Evolutionary conservation across 1,139 yeast genomes (phyloP).

Genomic region (Magnusiomyces fungicola): DNA sequence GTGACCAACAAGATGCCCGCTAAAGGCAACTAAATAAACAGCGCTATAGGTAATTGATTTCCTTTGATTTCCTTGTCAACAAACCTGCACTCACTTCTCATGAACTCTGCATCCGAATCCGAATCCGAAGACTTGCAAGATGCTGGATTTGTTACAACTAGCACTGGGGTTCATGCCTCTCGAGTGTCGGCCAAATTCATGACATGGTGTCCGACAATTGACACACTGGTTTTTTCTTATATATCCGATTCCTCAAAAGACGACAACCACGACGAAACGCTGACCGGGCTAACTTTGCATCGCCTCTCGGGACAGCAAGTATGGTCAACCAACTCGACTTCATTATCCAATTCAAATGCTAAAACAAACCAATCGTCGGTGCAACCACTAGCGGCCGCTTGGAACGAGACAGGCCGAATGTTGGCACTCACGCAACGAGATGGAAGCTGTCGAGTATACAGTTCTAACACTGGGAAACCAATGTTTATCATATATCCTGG

Average conservation of each 20-base stretch:
- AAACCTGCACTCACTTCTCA: too few relatives aligned
- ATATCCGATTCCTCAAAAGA: neutral
- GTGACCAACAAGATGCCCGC: too few relatives aligned
- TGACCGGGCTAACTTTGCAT: constrained; percentile 44
- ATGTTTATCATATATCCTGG: constrained; percentile 23
- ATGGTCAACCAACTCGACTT: constrained; percentile 29
- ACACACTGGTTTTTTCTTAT: constrained; percentile 38
- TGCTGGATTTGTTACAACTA: constrained; percentile 7
- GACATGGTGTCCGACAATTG: constrained; percentile 53
- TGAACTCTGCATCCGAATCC: neutral
- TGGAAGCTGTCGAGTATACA: constrained; percentile 41
- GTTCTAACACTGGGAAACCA: constrained; percentile 42
- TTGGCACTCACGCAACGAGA: constrained; percentile 44
- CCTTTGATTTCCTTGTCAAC: too few relatives aligned
- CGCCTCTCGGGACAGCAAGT: constrained; percentile 51
- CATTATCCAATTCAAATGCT: neutral
- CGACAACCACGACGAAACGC: constrained; percentile 24
- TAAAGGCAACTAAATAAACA: too few relatives aligned
- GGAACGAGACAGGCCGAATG: constrained; percentile 31
- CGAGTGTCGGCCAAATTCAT: constrained; percentile 37
- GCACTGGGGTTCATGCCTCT: constrained; percentile 19
- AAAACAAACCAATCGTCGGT: neutral
- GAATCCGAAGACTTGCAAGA: neutral
- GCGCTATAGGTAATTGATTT: too few relatives aligned
- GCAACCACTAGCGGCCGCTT: neutral